Conservation (phyloP, 2,329 filamentous ascomycete genomes). For the Colletotrichum sp. region DNA sequence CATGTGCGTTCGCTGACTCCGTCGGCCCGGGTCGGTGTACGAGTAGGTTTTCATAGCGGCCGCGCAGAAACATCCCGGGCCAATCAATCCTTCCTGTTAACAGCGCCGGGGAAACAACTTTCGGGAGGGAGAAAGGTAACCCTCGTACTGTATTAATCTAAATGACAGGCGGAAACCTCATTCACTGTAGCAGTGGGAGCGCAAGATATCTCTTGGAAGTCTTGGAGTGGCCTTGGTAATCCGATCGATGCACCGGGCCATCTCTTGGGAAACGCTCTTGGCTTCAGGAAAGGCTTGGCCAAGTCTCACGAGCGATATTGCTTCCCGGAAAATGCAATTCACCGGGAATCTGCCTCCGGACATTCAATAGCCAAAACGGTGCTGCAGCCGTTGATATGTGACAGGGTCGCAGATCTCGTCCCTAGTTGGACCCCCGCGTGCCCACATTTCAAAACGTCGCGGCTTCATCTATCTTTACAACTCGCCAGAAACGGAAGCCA, state of each 20-base stretch:
- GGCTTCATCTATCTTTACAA: constrained; percentile 18
- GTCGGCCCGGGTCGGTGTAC: not conserved
- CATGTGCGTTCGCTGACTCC: not conserved
- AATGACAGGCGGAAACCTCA: not conserved
- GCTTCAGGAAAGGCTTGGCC: not conserved
- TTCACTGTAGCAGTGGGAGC: not conserved
- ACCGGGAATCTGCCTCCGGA: not conserved
- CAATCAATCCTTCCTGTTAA: not conserved
- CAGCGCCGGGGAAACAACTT: not conserved
- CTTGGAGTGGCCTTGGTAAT: constrained; percentile 18
- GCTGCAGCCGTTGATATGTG: not conserved
- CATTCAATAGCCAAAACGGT: not conserved
- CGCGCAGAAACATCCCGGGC: not conserved
- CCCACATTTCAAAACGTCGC: not conserved
- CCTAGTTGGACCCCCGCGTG: not conserved
- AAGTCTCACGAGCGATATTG: not conserved
- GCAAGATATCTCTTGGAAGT: constrained; percentile 8
- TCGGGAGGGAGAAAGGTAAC: not conserved
- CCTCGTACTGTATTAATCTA: not conserved
- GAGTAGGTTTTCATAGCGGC: not conserved
- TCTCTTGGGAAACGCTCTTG: not conserved
- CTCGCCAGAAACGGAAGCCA: not conserved
- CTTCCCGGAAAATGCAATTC: not conserved
- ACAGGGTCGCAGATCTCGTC: constrained; percentile 9
- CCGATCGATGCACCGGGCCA: not conserved